Percentiles rank a stretch among this genome's conserved stretches.
Evolutionary conservation across 2,329 filamentous ascomycete genomes (phyloP).

Genomic region (Xylaria multiplex): DNA sequence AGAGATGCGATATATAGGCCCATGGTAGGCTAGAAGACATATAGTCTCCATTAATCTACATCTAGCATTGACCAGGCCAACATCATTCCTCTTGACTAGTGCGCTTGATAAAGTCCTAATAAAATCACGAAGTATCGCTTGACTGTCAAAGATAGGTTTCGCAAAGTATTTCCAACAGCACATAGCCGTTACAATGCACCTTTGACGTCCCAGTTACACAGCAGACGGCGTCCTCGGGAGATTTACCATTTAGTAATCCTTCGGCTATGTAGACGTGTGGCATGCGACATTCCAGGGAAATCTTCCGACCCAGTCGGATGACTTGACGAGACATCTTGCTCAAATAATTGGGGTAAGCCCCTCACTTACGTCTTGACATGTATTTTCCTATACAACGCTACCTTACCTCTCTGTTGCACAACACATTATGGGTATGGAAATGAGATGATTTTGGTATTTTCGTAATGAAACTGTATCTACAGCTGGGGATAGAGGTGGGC

Average conservation of each 20-base stretch:
- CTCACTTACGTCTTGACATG: constrained; percentile 3
- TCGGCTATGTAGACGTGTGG: neutral
- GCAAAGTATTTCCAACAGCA: neutral
- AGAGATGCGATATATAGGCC: constrained; percentile 38
- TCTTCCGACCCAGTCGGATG: constrained; percentile 45
- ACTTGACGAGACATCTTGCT: constrained; percentile 42
- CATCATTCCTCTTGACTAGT: neutral
- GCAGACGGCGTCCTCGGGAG: constrained; percentile 31
- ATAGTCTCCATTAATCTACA: constrained; percentile 20
- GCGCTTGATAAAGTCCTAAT: neutral
- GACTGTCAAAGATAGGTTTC: neutral
- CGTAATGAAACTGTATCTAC: neutral
- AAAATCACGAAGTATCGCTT: neutral
- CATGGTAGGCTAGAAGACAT: constrained; percentile 24
- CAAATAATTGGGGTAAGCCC: constrained; percentile 28
- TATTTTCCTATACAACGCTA: constrained; percentile 1
- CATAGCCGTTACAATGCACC: constrained; percentile 11
- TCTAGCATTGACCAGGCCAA: constrained; percentile 15
- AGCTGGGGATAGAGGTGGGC: neutral
- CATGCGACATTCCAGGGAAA: constrained; percentile 21
- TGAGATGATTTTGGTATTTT: neutral
- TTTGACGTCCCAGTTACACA: constrained; percentile 39
- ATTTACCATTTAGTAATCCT: neutral
- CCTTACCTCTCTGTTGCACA: neutral
- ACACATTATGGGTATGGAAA: neutral